phyloP scores from a whole-genome alignment of 257 asterid genomes.

The Primulina eburnea region DNA sequence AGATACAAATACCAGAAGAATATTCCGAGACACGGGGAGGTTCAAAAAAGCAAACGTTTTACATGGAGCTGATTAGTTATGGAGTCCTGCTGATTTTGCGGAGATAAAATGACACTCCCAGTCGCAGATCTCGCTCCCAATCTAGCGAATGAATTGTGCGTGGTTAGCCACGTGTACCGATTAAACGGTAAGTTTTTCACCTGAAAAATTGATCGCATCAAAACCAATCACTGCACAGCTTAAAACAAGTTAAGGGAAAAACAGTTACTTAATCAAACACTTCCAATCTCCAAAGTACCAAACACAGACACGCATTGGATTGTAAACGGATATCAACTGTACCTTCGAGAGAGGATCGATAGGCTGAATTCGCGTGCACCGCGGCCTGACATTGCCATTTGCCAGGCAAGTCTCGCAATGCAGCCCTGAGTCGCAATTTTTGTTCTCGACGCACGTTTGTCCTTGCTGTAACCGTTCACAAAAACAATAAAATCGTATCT shows the following conservation, averaged over 20 bases:
- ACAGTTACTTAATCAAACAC: background rate
- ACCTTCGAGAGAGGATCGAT: constrained; percentile 76
- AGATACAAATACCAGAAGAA: constrained; percentile 5
- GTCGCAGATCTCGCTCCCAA: constrained; percentile 68
- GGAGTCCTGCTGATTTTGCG: constrained; percentile 87
- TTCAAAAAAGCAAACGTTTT: constrained; percentile 19
- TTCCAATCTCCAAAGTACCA: background rate
- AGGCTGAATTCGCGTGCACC: constrained; percentile 79
- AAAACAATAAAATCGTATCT: background rate
- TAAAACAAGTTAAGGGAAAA: constrained; percentile 2
- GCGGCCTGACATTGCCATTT: constrained; percentile 59
- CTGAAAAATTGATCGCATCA: constrained; percentile 33
- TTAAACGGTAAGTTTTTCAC: constrained; percentile 78
- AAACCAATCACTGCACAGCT: constrained; percentile 19
- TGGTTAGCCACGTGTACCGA: constrained; percentile 86
- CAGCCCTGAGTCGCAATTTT: constrained; percentile 58
- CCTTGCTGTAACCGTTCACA: constrained; percentile 50
- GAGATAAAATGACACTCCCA: constrained; percentile 57
- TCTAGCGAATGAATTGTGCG: constrained; percentile 81
- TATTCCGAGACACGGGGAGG: too few species aligned
- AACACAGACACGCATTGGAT: background rate
- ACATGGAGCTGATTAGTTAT: constrained; percentile 77
- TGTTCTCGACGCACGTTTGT: constrained; percentile 48
- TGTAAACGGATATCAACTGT: background rate
- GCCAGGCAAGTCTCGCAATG: constrained; percentile 91